Evolutionary conservation across 441 rosid genomes (phyloP), one percentile per base, ranked within the genome.

Genomic region (Brassica balearica): DNA sequence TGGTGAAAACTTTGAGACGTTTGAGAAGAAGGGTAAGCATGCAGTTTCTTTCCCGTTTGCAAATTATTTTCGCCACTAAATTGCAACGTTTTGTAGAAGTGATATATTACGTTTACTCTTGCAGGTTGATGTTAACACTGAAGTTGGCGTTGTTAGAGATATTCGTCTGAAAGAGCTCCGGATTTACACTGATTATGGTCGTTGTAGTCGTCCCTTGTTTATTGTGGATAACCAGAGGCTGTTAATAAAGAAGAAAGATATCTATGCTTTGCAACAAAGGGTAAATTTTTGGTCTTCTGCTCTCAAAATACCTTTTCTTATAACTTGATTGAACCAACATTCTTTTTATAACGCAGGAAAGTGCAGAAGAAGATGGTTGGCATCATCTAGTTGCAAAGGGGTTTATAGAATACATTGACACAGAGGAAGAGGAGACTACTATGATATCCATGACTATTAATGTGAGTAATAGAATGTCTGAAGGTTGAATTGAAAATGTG

Each of bases 381-480:
- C 96, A 90, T 83, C 97, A 96, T 34, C 94, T 96, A 76, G 97
- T 96, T 64, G 84, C 91, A 9, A 92, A 83, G 81, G 98, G 98
- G 14, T 94, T 86, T 32, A 32, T 32, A 32, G 38, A 32, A 32
- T 32, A 32, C 38, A 32, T 32, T 32, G 38, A 32, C 38, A 96
- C 98, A 0, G 97, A 96, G 86, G 99, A 93, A 88, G 99, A 96
- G 79, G 99, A 96, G 84, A 96, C 98, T 9, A 96, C 98, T 46
- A 96, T 96, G 99, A 96, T 96, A 76, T 94, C 99, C 67, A 96
- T 96, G 99, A 96, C 99, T 53, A 96, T 96, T 70, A 95, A 84
- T 89, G 99, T 96, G 80, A 85, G 98, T 84, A 36, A 67, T 72
- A 51, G 23, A 11, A 53, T 15, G 70, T 78, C 66, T 59, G 3